Evolutionary conservation across 2,329 filamentous ascomycete genomes (phyloP).

Genomic region (Acrocalymma vagum): DNA sequence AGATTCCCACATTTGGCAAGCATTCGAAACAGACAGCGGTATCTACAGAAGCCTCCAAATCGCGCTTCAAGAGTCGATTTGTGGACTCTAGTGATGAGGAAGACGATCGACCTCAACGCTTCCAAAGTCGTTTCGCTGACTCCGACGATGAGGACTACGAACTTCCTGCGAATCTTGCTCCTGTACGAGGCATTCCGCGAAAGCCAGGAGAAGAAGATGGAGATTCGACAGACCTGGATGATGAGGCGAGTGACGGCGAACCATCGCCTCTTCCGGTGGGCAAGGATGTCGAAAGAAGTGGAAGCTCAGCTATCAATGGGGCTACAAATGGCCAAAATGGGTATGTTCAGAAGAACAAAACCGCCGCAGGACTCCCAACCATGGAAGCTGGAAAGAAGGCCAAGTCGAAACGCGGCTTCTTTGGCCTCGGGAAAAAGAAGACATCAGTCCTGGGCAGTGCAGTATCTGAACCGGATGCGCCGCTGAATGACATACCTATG

Average conservation of each 20-base stretch:
- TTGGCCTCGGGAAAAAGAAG: slow-evolving; percentile 71
- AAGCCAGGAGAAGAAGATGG: slow-evolving; percentile 64
- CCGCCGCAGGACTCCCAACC: slow-evolving; percentile 39
- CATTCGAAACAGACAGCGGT: slow-evolving; percentile 28
- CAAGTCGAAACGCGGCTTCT: slow-evolving; percentile 53
- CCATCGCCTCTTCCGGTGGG: slow-evolving; percentile 55
- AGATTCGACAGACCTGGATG: slow-evolving; percentile 62
- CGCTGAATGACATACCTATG: slow-evolving; percentile 33
- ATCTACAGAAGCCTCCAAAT: slow-evolving; percentile 22
- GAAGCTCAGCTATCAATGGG: slow-evolving; percentile 26
- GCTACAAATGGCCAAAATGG: slow-evolving; percentile 30
- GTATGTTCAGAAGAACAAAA: slow-evolving; percentile 49
- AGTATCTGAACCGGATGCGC: slow-evolving; percentile 39
- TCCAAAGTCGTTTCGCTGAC: slow-evolving; percentile 59
- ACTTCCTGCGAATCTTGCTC: slow-evolving; percentile 53
- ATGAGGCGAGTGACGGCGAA: slow-evolving; percentile 50
- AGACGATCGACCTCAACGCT: slow-evolving; percentile 40
- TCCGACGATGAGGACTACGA: slow-evolving; percentile 61
- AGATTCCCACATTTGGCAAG: slow-evolving; percentile 28
- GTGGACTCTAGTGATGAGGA: slow-evolving; percentile 74
- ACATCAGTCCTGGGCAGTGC: slow-evolving; percentile 27
- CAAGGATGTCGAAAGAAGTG: slow-evolving; percentile 47
- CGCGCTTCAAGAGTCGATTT: slow-evolving; percentile 61
- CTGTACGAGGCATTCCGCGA: slow-evolving; percentile 68
- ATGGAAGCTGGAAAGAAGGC: slow-evolving; percentile 39